phyloP scores from a whole-genome alignment of 208 protist genomes.

The Polymyxa betae region DNA sequence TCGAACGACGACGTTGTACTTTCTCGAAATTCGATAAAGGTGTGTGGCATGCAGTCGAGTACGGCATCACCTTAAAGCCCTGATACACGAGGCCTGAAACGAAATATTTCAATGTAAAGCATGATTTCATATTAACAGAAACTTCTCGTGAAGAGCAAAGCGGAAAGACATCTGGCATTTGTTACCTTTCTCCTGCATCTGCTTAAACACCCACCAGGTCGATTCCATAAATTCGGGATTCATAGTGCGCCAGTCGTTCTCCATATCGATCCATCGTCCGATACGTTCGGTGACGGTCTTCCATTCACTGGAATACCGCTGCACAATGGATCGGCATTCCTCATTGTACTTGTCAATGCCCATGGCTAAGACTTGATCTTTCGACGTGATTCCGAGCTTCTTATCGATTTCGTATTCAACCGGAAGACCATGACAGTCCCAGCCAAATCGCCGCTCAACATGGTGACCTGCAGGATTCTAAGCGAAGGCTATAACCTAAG shows the following conservation, averaged over 20 bases:
- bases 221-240: constrained; percentile 97
- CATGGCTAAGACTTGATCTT: constrained; percentile 74
- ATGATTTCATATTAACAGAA: too few relatives aligned
- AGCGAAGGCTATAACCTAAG: too few relatives aligned
- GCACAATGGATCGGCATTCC: constrained; percentile 96
- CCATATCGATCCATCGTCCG: constrained; percentile 99
- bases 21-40: constrained; percentile 99
- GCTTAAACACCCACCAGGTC: constrained; percentile 99
- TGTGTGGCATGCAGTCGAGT: constrained; percentile 87
- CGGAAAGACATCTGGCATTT: not conserved
- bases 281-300: constrained; percentile 88
- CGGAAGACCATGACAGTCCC: constrained; percentile 98
- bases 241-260: constrained; percentile 99
- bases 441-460: constrained; percentile 97
- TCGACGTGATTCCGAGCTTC: constrained; percentile 78
- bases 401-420: constrained; percentile 99
- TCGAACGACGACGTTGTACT: not conserved
- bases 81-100: constrained; percentile 89
- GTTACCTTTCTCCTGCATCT: constrained; percentile 91
- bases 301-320: constrained; percentile 97
- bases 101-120: too few relatives aligned
- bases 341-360: constrained; percentile 98
- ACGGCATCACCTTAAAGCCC: constrained; percentile 87
- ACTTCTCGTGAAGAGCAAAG: not conserved
- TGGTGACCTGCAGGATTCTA: constrained; percentile 83